Evolutionary conservation across 768 basidiomycete species (phyloP).

Genomic region (Rossbeevera mucosa): DNA sequence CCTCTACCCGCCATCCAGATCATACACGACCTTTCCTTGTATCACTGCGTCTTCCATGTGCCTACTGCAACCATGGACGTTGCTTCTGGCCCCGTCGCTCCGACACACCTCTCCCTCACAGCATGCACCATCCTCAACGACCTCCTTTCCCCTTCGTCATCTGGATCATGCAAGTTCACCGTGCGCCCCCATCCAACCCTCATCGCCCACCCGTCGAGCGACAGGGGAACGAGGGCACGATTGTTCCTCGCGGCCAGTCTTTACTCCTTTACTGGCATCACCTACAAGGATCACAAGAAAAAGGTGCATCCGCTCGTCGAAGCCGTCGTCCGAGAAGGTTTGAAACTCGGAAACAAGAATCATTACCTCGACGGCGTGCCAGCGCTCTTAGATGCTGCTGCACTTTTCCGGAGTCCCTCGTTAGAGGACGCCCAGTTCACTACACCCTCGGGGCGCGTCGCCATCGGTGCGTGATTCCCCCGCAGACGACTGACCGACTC

Average conservation of each 20-base stretch:
- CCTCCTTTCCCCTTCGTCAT: slow-evolving; percentile 34
- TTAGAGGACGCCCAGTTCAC: slow-evolving; percentile 34
- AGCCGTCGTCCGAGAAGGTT: slow-evolving; percentile 71
- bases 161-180: slow-evolving; percentile 10
- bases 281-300: slow-evolving; percentile 61
- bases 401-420: slow-evolving; percentile 34
- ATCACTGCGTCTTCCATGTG: slow-evolving; percentile 60
- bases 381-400: slow-evolving; percentile 52
- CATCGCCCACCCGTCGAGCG: slow-evolving; percentile 29
- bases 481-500: neutral
- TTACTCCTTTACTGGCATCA: slow-evolving; percentile 62
- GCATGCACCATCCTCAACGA: slow-evolving; percentile 57
- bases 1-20: slow-evolving; percentile 70
- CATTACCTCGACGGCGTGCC: slow-evolving; percentile 77
- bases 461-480: slow-evolving; percentile 45
- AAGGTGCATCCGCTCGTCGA: slow-evolving; percentile 56
- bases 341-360: slow-evolving; percentile 78
- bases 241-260: slow-evolving; percentile 78
- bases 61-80: slow-evolving; percentile 39
- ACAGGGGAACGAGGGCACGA: slow-evolving; percentile 41
- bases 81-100: slow-evolving; percentile 42
- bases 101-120: slow-evolving; percentile 43
- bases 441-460: slow-evolving; percentile 46
- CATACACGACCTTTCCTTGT: slow-evolving; percentile 71
- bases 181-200: slow-evolving; percentile 35